Evolutionary conservation across 2,329 filamentous ascomycete genomes (phyloP).

Genomic region (Trematosphaeria pertusa): DNA sequence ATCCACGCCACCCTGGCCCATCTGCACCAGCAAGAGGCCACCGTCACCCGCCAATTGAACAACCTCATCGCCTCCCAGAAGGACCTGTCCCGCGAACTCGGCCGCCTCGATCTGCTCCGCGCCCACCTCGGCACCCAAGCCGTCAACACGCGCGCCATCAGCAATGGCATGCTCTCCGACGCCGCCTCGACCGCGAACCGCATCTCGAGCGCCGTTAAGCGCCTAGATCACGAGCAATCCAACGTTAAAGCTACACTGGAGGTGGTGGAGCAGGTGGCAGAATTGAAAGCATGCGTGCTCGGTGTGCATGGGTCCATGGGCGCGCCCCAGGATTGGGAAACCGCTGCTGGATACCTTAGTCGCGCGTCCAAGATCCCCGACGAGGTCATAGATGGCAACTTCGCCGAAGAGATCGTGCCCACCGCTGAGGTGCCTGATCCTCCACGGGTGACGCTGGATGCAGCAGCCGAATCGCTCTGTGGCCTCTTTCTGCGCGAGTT

Average conservation of each 20-base stretch:
- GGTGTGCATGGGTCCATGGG: slow-evolving; percentile 97
- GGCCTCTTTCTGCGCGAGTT: slow-evolving; percentile 93
- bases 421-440: slow-evolving; percentile 95
- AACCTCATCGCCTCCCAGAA: slow-evolving; percentile 81
- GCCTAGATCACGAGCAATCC: slow-evolving; percentile 88
- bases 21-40: slow-evolving; percentile 77
- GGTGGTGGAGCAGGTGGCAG: slow-evolving; percentile 94
- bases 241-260: slow-evolving; percentile 88
- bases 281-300: slow-evolving; percentile 95
- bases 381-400: slow-evolving; percentile 80
- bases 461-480: slow-evolving; percentile 87
- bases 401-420: slow-evolving; percentile 91
- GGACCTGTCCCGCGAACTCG: slow-evolving; percentile 84
- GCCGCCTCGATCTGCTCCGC: slow-evolving; percentile 85
- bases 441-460: slow-evolving; percentile 84
- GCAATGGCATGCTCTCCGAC: slow-evolving; percentile 87
- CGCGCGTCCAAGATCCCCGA: slow-evolving; percentile 82
- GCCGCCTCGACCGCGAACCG: slow-evolving; percentile 85
- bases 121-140: slow-evolving; percentile 88
- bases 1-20: slow-evolving; percentile 78
- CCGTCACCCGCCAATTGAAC: slow-evolving; percentile 77
- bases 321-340: slow-evolving; percentile 98
- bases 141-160: slow-evolving; percentile 80
- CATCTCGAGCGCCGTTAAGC: slow-evolving; percentile 85
- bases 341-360: slow-evolving; percentile 86